A percentile compares a stretch with the other conserved stretches of the same genome.
These are phyloP conservation scores for Candolleomyces efflorescens DNA, from an alignment of 768 basidiomycete species.

Conservation along the genomic window DNA sequence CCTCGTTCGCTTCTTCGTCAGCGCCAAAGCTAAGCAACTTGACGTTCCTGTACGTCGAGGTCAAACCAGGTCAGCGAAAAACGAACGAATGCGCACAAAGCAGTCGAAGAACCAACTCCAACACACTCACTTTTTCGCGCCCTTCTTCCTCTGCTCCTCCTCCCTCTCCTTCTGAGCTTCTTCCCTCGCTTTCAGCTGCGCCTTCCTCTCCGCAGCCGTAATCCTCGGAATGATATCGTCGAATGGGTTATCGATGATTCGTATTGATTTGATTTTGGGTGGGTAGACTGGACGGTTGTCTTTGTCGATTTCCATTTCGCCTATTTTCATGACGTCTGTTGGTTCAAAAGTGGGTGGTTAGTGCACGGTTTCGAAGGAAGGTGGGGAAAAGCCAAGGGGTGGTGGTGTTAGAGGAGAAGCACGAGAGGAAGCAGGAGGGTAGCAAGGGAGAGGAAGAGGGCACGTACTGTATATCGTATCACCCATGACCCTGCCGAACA, in stretches of 20 bases:
- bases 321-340: constrained; percentile 87
- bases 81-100: neutral
- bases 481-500: constrained; percentile 88
- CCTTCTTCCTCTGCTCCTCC: constrained; percentile 62
- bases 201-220: constrained; percentile 87
- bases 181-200: constrained; percentile 78
- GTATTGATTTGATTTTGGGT: constrained; percentile 82
- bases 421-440: neutral
- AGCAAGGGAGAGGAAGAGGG: neutral
- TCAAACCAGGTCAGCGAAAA: constrained; percentile 53
- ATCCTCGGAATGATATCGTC: constrained; percentile 94
- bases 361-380: too few relatives aligned
- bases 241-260: constrained; percentile 91
- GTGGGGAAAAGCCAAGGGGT: neutral
- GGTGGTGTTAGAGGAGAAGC: neutral
- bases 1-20: constrained; percentile 58
- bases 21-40: constrained; percentile 85
- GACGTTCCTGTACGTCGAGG: constrained; percentile 85
- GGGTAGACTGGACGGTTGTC: constrained; percentile 83
- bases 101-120: neutral
- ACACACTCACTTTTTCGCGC: constrained; percentile 78
- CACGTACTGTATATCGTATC: constrained; percentile 85
- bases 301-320: constrained; percentile 74
- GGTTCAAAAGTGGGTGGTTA: constrained; percentile 1
- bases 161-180: constrained; percentile 75